Conservation (phyloP, 2,329 filamentous ascomycete genomes). For the Neoarthrinium moseri region DNA sequence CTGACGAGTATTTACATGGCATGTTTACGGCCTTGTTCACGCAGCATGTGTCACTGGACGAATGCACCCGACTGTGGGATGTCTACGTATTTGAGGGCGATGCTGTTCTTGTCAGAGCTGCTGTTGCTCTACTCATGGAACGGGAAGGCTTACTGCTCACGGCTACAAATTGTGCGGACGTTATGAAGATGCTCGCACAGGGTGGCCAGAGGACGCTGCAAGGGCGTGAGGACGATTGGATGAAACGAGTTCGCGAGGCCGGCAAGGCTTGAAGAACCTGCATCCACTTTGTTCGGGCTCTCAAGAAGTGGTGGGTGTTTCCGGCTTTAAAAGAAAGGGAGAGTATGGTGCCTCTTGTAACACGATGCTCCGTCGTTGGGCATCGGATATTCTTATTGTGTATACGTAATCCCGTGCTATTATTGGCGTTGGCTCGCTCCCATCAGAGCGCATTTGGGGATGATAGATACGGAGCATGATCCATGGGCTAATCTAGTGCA, state of each 20-base stretch:
- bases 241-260: slow-evolving; percentile 21
- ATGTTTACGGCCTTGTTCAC: slow-evolving; percentile 68
- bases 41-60: slow-evolving; percentile 61
- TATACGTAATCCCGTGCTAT: background rate
- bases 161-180: slow-evolving; percentile 42
- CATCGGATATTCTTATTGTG: background rate
- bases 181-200: slow-evolving; percentile 35
- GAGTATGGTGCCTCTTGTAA: too few relatives aligned
- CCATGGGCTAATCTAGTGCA: slow-evolving; percentile 8
- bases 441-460: too few relatives aligned
- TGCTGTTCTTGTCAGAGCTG: slow-evolving; percentile 66
- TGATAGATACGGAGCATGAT: background rate
- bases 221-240: slow-evolving; percentile 25
- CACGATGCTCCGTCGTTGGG: too few relatives aligned
- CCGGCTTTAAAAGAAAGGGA: background rate
- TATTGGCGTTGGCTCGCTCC: background rate
- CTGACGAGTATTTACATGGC: slow-evolving; percentile 55
- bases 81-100: slow-evolving; percentile 83
- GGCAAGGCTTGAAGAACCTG: slow-evolving; percentile 15
- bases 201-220: slow-evolving; percentile 19
- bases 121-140: slow-evolving; percentile 62
- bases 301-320: background rate
- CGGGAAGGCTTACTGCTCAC: slow-evolving; percentile 52
- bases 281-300: background rate
- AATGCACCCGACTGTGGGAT: slow-evolving; percentile 74